These are phyloP conservation scores for Filobasidium floriforme DNA, from an alignment of 768 basidiomycete species.

Conservation along the genomic window DNA sequence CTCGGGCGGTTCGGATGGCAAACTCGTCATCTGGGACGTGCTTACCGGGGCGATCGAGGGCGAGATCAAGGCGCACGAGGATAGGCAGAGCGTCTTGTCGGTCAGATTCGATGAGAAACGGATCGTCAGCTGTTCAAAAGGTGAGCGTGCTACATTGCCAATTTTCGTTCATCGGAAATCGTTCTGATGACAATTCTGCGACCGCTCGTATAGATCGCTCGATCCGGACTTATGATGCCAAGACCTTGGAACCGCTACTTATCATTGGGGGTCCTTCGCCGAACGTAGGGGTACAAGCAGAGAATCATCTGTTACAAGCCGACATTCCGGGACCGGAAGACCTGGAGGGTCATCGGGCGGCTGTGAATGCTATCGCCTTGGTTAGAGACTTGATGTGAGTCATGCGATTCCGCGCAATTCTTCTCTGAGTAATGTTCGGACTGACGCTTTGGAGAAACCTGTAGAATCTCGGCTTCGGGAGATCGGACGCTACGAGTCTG, in stretches of 20 bases:
- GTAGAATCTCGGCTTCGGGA: slow-evolving; percentile 39
- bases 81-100: slow-evolving; percentile 34
- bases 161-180: slow-evolving; percentile 6
- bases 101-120: slow-evolving; percentile 36
- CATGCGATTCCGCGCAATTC: neutral
- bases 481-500: slow-evolving; percentile 38
- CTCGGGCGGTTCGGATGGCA: slow-evolving; percentile 41
- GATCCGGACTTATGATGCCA: slow-evolving; percentile 36
- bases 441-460: neutral
- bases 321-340: slow-evolving; percentile 17
- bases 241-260: slow-evolving; percentile 33
- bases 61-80: slow-evolving; percentile 31
- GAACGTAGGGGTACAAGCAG: slow-evolving; percentile 19
- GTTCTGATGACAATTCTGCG: neutral
- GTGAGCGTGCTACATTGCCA: slow-evolving; percentile 23
- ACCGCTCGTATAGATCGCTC: slow-evolving; percentile 31
- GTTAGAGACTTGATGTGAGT: slow-evolving; percentile 40
- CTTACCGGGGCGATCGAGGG: slow-evolving; percentile 29
- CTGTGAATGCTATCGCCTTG: slow-evolving; percentile 39
- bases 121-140: slow-evolving; percentile 42
- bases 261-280: slow-evolving; percentile 28
- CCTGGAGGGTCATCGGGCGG: slow-evolving; percentile 24
- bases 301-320: slow-evolving; percentile 17
- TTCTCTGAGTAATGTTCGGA: neutral
- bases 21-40: slow-evolving; percentile 40